Percentiles rank a stretch among this genome's conserved stretches.
Conservation (phyloP, 2,329 filamentous ascomycete genomes). For the Alternaria tenuissima region DNA sequence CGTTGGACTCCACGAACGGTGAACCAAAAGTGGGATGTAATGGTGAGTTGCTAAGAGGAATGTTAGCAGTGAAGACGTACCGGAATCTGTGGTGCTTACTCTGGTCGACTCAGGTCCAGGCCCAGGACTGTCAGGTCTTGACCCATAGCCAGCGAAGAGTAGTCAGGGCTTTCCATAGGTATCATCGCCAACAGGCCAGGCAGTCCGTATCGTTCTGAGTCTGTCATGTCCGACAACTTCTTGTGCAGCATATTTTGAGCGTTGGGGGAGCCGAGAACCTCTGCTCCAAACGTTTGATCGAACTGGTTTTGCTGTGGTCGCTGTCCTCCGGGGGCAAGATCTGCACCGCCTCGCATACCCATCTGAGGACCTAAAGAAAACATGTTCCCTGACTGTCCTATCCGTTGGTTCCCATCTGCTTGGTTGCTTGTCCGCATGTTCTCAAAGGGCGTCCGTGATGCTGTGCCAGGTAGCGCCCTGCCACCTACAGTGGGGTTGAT, state of each 20-base stretch:
- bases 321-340: slow-evolving; percentile 38
- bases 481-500: slow-evolving; percentile 43
- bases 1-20: slow-evolving; percentile 67
- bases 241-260: slow-evolving; percentile 52
- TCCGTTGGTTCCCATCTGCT: slow-evolving; percentile 47
- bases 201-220: slow-evolving; percentile 67
- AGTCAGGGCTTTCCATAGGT: slow-evolving; percentile 61
- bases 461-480: slow-evolving; percentile 36
- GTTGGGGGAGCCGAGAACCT: slow-evolving; percentile 40
- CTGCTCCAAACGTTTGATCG: slow-evolving; percentile 43
- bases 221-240: slow-evolving; percentile 65
- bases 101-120: slow-evolving; percentile 68
- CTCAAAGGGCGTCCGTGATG: slow-evolving; percentile 44
- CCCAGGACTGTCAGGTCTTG: slow-evolving; percentile 71
- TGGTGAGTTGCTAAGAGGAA: slow-evolving; percentile 55
- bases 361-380: slow-evolving; percentile 43
- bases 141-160: slow-evolving; percentile 63
- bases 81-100: slow-evolving; percentile 55
- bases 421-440: slow-evolving; percentile 38
- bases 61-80: slow-evolving; percentile 25
- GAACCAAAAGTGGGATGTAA: slow-evolving; percentile 70
- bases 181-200: slow-evolving; percentile 67
- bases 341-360: slow-evolving; percentile 28
- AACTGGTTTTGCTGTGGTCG: slow-evolving; percentile 42
- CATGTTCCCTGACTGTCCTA: slow-evolving; percentile 40